phyloP scores from a whole-genome alignment of 495 filamentous ascomycete species.

The Cercophora samala region DNA sequence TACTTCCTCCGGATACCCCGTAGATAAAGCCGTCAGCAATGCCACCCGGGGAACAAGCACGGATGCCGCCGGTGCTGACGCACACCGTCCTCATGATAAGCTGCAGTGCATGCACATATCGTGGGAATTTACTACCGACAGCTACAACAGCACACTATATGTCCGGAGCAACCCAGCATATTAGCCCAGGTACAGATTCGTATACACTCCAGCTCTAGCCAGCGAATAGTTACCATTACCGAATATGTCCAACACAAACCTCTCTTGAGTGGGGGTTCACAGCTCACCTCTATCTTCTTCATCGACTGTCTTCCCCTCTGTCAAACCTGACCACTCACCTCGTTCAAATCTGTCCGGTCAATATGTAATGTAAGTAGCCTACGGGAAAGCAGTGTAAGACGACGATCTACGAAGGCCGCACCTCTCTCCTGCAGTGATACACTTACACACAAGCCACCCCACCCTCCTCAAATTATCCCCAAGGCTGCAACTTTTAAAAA shows the following conservation, averaged over 20 bases:
- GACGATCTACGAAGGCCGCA: not conserved
- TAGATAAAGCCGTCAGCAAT: conserved; percentile 14
- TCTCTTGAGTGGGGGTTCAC: not conserved
- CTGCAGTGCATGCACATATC: not conserved
- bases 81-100: conserved; percentile 9
- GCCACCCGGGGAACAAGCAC: conserved; percentile 11
- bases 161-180: not conserved
- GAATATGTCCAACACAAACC: conserved; percentile 1
- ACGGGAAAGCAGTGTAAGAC: not conserved
- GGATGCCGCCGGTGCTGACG: conserved; percentile 15
- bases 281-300: not conserved
- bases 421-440: not conserved
- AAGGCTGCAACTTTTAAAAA: not conserved
- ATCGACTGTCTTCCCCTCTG: not conserved
- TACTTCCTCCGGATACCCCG: not conserved
- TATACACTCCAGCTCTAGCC: not conserved
- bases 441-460: not conserved
- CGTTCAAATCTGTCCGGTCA: not conserved
- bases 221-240: not conserved
- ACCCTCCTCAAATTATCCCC: not conserved
- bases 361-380: not conserved
- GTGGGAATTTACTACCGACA: not conserved
- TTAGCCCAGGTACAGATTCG: not conserved
- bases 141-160: not conserved
- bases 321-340: not conserved